Base-by-base conservation (phyloP, 257 asterid species). In the Salvia splendens region DNA sequence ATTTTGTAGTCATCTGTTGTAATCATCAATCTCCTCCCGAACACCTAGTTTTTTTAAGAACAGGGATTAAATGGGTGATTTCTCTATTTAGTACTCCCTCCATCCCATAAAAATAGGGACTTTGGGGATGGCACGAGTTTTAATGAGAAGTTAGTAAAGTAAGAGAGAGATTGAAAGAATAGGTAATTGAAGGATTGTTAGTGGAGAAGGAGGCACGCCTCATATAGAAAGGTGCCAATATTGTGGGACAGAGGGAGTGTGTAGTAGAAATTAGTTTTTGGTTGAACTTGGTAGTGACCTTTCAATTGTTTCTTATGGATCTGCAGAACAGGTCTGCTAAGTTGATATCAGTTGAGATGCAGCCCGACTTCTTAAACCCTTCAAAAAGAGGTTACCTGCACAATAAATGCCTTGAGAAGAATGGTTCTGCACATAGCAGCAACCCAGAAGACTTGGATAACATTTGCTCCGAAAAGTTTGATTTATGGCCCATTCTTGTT, bases 311-410 rank as follows among this genome's bases (percentile, higher is more conserved):
- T 75, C 69, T 78, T 72, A 73, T 72, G 78, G 70, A 68, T 78
- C 77, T 82, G 80, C 98, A 89, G 96, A 87, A 84, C 85, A 82
- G 81, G 72, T 78, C 93, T 73, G 69, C 74, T 67, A 77, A 83
- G 72, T 72, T 86, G 70, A 84, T 65, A 35, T 73, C 88, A 11
- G 71, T 71, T 30, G 76, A 79, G 76, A 72, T 69, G 64, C 75
- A 64, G 71, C 58, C 80, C 33, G 89, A 89, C 85, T 86, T 89
- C 74, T 75, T 73, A 60, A 82, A 88, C 72, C 93, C 93, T 70
- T 75, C 87, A 7, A 75, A 77, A 60, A 70, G 81, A 77, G 67
- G 67, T 68, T 77, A 75, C 67, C 52, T 62, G 75, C 67, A 59
- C 65, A 68, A 66, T 45, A 69, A 65, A 59, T 58, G 68, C 46